Evolutionary conservation across 2,329 filamentous ascomycete species (phyloP).

Genomic region (Exophiala aquamarina): DNA sequence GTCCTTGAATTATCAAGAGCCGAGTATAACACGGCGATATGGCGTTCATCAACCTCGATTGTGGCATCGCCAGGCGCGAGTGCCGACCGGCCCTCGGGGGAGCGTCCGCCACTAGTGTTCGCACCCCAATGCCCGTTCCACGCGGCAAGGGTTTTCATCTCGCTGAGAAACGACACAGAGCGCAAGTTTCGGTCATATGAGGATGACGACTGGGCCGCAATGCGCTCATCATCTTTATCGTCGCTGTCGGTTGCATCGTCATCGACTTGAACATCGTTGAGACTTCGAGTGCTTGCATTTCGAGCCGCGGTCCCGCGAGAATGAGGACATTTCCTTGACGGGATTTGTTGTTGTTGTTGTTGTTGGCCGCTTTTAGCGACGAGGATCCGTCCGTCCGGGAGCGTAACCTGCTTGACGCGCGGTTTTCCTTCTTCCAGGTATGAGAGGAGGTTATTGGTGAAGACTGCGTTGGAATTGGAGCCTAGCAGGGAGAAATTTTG

Average conservation of each 20-base stretch:
- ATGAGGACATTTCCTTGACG: background rate
- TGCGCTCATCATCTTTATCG: background rate
- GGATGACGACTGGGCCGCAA: no score
- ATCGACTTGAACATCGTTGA: background rate
- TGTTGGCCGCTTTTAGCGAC: background rate
- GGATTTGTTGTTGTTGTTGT: background rate
- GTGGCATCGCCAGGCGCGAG: background rate
- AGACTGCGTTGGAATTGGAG: conserved; percentile 2
- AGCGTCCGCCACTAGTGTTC: background rate
- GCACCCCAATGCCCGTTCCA: background rate
- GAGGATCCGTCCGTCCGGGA: conserved; percentile 12
- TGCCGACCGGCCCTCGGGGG: background rate
- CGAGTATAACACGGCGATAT: background rate
- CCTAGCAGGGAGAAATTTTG: conserved; percentile 8
- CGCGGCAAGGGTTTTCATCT: background rate
- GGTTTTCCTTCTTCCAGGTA: conserved; percentile 15
- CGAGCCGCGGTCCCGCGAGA: background rate
- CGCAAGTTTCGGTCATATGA: no score
- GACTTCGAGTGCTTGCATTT: background rate
- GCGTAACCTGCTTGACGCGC: conserved; percentile 8
- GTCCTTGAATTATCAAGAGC: background rate
- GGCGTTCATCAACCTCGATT: background rate
- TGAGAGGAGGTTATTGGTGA: background rate
- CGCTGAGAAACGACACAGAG: background rate
- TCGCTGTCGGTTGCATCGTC: background rate